Conservation (phyloP, 2,329 filamentous ascomycete species). For the Colletotrichum kahawae region DNA sequence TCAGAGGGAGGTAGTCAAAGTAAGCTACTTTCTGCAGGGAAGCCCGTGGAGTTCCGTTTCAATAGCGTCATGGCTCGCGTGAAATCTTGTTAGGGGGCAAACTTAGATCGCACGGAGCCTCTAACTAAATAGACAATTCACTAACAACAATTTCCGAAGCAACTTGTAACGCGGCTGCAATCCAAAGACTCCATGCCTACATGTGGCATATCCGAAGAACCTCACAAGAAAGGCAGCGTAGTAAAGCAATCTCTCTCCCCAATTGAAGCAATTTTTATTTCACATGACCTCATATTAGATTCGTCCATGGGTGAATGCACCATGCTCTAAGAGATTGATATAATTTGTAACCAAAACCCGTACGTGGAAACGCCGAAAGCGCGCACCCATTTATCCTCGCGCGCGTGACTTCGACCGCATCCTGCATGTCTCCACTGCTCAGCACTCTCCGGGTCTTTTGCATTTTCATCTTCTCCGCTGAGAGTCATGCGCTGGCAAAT, state of each 20-base stretch:
- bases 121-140: not conserved
- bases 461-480: not conserved
- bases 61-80: not conserved
- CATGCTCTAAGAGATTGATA: not conserved
- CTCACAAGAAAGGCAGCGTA: not conserved
- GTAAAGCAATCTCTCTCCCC: not conserved
- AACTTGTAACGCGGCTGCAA: not conserved
- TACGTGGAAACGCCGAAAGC: not conserved
- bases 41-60: not conserved
- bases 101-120: not conserved
- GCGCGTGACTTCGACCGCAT: not conserved
- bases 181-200: not conserved
- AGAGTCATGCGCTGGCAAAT: not conserved
- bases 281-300: rapidly evolving
- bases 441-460: not conserved
- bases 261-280: not conserved
- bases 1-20: not conserved
- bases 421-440: not conserved
- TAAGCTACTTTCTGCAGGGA: not conserved
- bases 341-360: not conserved
- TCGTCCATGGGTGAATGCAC: not conserved
- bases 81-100: not conserved
- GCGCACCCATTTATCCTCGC: not conserved
- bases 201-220: not conserved
- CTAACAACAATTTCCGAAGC: not conserved